Percentiles rank a stretch among this genome's conserved stretches.
phyloP scores from a whole-genome alignment of 202 grass and related monocot species.

The Bolboschoenoplectus hybrid region DNA sequence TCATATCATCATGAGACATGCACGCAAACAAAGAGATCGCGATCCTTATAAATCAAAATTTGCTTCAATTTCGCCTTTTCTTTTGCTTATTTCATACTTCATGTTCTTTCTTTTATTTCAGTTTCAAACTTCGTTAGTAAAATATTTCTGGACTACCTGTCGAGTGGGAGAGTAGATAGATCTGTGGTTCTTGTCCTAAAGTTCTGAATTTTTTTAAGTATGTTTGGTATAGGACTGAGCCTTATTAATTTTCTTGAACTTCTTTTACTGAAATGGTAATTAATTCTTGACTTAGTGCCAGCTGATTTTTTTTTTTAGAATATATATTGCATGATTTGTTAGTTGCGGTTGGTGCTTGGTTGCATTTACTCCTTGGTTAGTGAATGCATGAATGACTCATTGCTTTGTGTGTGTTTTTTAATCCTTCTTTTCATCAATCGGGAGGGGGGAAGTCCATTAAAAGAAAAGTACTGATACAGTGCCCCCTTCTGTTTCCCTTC shows the following conservation, averaged over 20 bases:
- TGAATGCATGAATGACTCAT: background rate
- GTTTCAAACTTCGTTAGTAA: background rate
- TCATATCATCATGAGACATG: background rate
- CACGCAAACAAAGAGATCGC: background rate
- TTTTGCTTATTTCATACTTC: background rate
- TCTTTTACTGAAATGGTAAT: background rate
- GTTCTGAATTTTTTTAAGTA: background rate
- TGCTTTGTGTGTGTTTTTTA: background rate
- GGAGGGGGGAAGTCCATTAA: background rate
- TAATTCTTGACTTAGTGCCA: background rate
- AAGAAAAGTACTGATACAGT: background rate
- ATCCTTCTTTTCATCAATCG: background rate
- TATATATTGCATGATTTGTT: background rate
- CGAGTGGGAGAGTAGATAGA: slow-evolving; percentile 1
- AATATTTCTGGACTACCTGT: background rate
- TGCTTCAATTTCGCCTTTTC: background rate
- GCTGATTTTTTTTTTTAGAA: background rate
- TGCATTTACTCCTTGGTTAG: background rate
- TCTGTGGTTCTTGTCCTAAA: slow-evolving; percentile 4
- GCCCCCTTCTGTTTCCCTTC: too few species aligned
- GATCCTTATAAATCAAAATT: background rate
- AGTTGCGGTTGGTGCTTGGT: background rate
- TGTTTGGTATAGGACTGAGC: background rate
- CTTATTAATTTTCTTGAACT: background rate
- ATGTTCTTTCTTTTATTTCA: background rate